Evolutionary conservation across 768 basidiomycete species (phyloP), one percentile per base, ranked within the genome.

Genomic region (Tylopilus intermedius): DNA sequence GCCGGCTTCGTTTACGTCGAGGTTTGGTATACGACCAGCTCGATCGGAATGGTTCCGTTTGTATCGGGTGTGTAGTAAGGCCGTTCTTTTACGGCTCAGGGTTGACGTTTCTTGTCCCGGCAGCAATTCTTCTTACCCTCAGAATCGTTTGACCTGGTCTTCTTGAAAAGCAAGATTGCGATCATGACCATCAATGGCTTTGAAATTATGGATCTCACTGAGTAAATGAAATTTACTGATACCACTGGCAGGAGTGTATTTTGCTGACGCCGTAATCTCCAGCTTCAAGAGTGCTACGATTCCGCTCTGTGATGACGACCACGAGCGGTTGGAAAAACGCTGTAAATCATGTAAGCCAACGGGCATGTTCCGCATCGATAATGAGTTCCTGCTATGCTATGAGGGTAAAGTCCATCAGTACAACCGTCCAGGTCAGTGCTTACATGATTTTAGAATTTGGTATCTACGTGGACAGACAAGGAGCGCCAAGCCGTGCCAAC

Each of bases 141-240:
- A 0, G 93, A 96, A 65, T 86, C 94, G 0, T 91, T 83, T 57
- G 89, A 92, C 64, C 75, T 97, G 40, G 84, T 93, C 56, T 98
- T 97, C 79, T 74, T 97, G 51, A 94, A 94, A 67, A 88, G 88
- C 8, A 90, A 88, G 71, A 88, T 99, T 56, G 94, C 90, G 4
- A 89, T 99, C 51, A 79, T 96, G 27, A 94, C 94, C 60, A 84
- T 88, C 0, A 91, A 90, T 64, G 94, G 94, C 38, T 97, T 97
- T 61, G 94, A 97, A 69, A 95, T 97, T 61, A 97, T 98, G 89
- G 92, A 97, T 61, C 78, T 97, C 39, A 83, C 84, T 22, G 90
- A 94, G 90, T 95, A 73, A 41, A 89, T 68, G 24, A 8, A 30
- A 40, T 15, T 15, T 14, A 8, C 30, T 45, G 33, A n/a, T 9